These are phyloP conservation scores for Colletotrichum sp. DNA, from an alignment of 2,329 filamentous ascomycete genomes.

Conservation along the genomic window DNA sequence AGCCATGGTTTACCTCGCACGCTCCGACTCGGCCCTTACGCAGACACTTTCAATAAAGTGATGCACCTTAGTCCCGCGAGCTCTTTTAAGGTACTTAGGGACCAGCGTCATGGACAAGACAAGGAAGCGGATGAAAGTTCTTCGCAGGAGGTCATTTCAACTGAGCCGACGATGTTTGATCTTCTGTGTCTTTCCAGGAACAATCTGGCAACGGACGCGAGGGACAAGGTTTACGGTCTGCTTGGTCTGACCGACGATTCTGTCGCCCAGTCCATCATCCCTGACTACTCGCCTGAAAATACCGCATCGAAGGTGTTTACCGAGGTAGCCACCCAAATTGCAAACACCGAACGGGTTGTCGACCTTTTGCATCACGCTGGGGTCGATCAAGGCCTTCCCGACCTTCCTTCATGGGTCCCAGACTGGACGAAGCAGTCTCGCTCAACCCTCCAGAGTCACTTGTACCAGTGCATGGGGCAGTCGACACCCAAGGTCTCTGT, in stretches of 20 bases:
- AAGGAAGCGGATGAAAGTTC: neutral
- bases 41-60: neutral
- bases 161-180: neutral
- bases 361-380: neutral
- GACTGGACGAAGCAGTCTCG: conserved; percentile 9
- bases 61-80: neutral
- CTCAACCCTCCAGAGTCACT: neutral
- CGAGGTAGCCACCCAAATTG: neutral
- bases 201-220: neutral
- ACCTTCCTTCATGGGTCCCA: neutral
- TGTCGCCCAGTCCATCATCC: neutral
- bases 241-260: neutral
- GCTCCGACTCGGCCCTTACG: neutral
- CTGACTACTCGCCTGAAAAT: neutral
- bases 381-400: neutral
- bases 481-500: neutral
- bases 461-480: neutral
- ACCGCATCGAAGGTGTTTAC: neutral
- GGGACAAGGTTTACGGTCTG: conserved; percentile 5
- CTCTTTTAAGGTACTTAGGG: neutral
- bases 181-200: neutral
- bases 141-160: neutral
- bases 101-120: neutral
- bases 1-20: neutral
- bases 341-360: neutral